Percentiles rank a stretch among this genome's conserved stretches.
phyloP scores from a whole-genome alignment of 306 rosid genomes.

The Medicago lupulina region DNA sequence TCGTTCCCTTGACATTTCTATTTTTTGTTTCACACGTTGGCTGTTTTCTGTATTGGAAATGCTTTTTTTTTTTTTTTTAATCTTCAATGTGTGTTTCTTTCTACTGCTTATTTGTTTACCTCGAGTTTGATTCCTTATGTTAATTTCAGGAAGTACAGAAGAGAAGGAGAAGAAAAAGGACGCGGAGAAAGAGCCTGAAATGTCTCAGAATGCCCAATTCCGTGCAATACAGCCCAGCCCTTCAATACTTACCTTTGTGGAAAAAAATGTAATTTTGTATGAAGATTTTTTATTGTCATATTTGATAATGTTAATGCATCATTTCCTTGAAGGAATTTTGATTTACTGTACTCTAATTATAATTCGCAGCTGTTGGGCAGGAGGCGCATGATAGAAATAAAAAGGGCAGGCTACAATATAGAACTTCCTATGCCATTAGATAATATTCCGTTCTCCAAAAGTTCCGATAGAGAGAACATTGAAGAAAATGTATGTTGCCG shows the following conservation, averaged over 20 bases:
- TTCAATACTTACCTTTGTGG: constrained; percentile 81
- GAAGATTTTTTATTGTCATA: constrained; percentile 46
- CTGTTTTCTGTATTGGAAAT: too few species aligned
- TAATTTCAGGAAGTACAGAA: constrained; percentile 60
- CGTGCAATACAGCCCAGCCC: constrained; percentile 93
- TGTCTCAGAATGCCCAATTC: constrained; percentile 83
- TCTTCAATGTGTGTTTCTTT: constrained; percentile 6
- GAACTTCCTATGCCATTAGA: constrained; percentile 93
- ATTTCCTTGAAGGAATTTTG: constrained; percentile 36
- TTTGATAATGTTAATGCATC: constrained; percentile 25
- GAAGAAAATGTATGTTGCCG: constrained; percentile 78
- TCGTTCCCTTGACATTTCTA: too few species aligned
- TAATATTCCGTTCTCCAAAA: constrained; percentile 72
- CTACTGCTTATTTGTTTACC: neutral
- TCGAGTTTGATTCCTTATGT: constrained; percentile 37
- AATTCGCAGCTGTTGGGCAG: constrained; percentile 79
- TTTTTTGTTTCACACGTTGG: too few species aligned
- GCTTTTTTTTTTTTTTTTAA: too few species aligned
- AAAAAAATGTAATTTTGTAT: constrained; percentile 86
- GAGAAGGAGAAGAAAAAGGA: constrained; percentile 62
- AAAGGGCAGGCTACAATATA: constrained; percentile 87
- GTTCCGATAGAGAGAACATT: constrained; percentile 71
- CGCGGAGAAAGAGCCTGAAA: constrained; percentile 58
- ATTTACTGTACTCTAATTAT: constrained; percentile 36
- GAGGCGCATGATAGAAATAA: constrained; percentile 80